Evolutionary conservation across 1,139 yeast genomes (phyloP).

Genomic region (Taphrina confusa): DNA sequence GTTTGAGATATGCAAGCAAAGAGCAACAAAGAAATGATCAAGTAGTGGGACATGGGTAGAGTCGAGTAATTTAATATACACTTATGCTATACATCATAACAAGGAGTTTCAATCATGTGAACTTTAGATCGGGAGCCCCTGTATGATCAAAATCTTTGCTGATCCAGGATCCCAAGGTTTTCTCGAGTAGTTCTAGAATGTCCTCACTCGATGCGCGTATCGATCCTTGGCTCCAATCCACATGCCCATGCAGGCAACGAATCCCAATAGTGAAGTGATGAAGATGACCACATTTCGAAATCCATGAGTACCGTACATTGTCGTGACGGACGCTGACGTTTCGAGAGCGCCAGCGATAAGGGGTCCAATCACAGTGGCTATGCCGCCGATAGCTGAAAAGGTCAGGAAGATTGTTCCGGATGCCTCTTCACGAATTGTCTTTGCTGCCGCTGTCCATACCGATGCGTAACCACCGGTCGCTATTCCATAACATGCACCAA

Average conservation of each 20-base stretch:
- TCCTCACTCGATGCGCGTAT: too few relatives aligned
- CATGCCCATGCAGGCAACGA: constrained; percentile 4
- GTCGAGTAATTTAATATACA: too few relatives aligned
- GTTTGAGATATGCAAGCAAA: too few relatives aligned
- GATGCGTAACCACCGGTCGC: constrained; percentile 20
- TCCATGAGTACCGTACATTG: constrained; percentile 15
- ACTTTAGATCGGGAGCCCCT: too few relatives aligned
- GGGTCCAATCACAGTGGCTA: constrained; percentile 23
- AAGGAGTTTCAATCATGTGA: too few relatives aligned
- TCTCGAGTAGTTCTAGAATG: too few relatives aligned
- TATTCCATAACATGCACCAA: constrained; percentile 15
- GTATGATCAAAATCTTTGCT: too few relatives aligned
- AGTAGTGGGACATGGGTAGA: too few relatives aligned
- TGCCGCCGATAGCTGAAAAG: constrained; percentile 12
- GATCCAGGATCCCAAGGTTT: too few relatives aligned
- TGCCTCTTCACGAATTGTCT: constrained; percentile 11
- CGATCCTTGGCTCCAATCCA: background rate
- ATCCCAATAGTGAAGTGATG: background rate
- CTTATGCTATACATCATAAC: too few relatives aligned
- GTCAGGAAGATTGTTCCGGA: constrained; percentile 27
- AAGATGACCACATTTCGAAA: constrained; percentile 10
- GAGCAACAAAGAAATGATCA: too few relatives aligned
- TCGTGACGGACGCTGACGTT: background rate
- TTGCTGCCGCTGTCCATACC: constrained; percentile 24
- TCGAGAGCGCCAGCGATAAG: constrained; percentile 19